Base-by-base conservation (phyloP, 1,284 basidiomycete species). In the Malassezia cuniculi region DNA sequence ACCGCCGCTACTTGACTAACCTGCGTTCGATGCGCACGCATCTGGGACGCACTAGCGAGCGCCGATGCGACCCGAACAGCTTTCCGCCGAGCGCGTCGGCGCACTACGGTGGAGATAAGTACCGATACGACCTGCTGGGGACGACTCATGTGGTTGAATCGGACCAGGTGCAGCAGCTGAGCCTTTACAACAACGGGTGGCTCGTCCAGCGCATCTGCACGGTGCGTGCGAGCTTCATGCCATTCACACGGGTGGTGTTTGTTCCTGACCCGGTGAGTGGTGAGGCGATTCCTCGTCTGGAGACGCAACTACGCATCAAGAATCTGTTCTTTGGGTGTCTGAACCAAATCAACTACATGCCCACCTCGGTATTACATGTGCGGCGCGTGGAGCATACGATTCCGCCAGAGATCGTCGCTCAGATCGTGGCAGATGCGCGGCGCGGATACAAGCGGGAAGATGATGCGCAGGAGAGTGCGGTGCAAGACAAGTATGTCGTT, bases 121-220 rank as follows among this genome's bases (percentile, higher is more conserved):
- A n/a, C n/a, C 9, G 22, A 27, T 16, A 30, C 21, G 11, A 15
- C 15, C 10, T 36, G 5, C 40, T 35, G 5, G 16, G 19, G 19
- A 38, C 37, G 2, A 41, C 49, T 0, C 49, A 52, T 24, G 16
- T 52, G 14, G 37, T 52, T 4, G 41, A 52, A 32, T 30, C 34
- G n/a, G 27, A 44, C 10, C 27, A 36, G 9, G 31, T 45, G 32
- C 22, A 32, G 25, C 39, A 40, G 27, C 15, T 34, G n/a, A 21
- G 31, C 7, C 18, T 35, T 0, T 49, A 44, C 17, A 34, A 27
- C 18, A 50, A 41, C 25, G 47, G 49, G n/a, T 52, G 49, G 49
- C 47, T 41, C 21, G 30, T 31, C 6, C 46, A 49, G 14, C 30
- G 32, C 12, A 18, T 39, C 6, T 47, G 47, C 15, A 35, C 33